These are phyloP conservation scores for Carex parvula DNA, from an alignment of 176 grass and related monocot genomes.

Conservation along the genomic window DNA sequence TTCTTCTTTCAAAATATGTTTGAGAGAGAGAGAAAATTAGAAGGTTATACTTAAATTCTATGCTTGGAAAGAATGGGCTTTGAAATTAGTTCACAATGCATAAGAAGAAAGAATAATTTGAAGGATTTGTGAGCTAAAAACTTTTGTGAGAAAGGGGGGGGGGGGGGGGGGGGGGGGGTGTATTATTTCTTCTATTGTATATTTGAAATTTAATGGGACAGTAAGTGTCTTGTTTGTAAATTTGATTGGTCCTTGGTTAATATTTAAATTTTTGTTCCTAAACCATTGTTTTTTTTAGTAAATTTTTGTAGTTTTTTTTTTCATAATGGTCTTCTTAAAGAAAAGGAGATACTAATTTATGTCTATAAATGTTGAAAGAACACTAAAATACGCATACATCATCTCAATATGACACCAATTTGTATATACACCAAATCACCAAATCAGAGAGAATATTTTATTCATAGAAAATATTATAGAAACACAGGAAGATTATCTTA, in stretches of 20 bases:
- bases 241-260: neutral
- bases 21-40: conserved; percentile 4
- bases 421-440: neutral
- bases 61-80: neutral
- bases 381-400: neutral
- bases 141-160: neutral
- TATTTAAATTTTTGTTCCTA: neutral
- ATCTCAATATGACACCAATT: neutral
- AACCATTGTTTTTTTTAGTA: neutral
- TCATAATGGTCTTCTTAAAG: neutral
- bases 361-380: neutral
- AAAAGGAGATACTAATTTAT: neutral
- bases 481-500: no score
- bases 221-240: neutral
- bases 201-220: neutral
- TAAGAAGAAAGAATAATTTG: neutral
- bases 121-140: neutral
- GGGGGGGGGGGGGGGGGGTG: no score
- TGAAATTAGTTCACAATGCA: neutral
- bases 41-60: neutral
- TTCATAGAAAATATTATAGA: no score
- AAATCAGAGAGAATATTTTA: neutral
- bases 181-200: neutral
- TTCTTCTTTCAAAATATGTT: neutral
- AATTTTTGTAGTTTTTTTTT: neutral